phyloP scores from a whole-genome alignment of 1,139 yeast genomes.

The Nadsonia starkeyi-henricii region DNA sequence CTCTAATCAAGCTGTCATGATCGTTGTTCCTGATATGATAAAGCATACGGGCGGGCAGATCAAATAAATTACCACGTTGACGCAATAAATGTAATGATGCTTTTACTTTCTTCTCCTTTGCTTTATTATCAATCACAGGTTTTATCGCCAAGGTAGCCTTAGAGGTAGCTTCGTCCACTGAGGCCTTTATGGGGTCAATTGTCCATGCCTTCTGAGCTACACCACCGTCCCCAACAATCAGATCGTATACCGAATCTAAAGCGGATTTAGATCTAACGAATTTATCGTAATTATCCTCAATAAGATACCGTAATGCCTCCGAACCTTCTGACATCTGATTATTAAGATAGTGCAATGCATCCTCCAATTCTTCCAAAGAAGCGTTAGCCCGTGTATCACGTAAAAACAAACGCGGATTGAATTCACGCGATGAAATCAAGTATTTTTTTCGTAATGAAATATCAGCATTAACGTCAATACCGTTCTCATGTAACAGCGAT shows the following conservation, averaged over 20 bases:
- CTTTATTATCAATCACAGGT: constrained; percentile 57
- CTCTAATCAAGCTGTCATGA: constrained; percentile 57
- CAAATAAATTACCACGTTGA: constrained; percentile 49
- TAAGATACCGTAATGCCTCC: constrained; percentile 48
- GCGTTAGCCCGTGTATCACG: constrained; percentile 59
- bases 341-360: constrained; percentile 47
- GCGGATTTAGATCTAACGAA: constrained; percentile 66
- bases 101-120: constrained; percentile 44
- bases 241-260: constrained; percentile 42
- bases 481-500: constrained; percentile 18
- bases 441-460: constrained; percentile 29
- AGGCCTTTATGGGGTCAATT: constrained; percentile 17
- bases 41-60: constrained; percentile 51
- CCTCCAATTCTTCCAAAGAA: constrained; percentile 45
- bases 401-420: constrained; percentile 57
- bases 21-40: constrained; percentile 44
- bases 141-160: constrained; percentile 54
- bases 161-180: constrained; percentile 24
- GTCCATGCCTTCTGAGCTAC: constrained; percentile 27
- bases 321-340: constrained; percentile 48
- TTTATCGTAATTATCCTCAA: constrained; percentile 59
- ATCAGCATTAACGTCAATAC: constrained; percentile 18
- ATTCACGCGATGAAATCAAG: constrained; percentile 57
- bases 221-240: constrained; percentile 31
- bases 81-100: constrained; percentile 51